Evolutionary conservation across 305 asterid genomes (phyloP).

Genomic region (Fraxinus angustifolia): DNA sequence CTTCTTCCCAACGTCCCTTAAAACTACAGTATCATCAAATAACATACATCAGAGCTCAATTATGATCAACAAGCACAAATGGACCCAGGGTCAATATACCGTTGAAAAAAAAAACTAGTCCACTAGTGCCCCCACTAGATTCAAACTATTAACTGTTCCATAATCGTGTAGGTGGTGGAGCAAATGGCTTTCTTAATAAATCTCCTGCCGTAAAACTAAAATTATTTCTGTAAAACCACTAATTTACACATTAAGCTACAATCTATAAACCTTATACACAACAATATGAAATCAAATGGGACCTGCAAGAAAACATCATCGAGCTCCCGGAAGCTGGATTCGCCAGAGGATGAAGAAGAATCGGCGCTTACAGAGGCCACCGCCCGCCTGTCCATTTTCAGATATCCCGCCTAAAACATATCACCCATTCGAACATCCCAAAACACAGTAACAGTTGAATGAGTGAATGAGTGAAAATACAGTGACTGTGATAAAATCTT

Average conservation of each 20-base stretch:
- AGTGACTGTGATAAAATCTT: not conserved
- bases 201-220: not conserved
- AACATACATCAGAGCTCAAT: not conserved
- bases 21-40: not conserved
- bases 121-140: not conserved
- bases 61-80: not conserved
- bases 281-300: not conserved
- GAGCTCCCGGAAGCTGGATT: slow-evolving; percentile 72
- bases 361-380: slow-evolving; percentile 23
- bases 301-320: slow-evolving; percentile 91
- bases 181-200: not conserved
- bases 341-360: slow-evolving; percentile 52
- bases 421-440: not conserved
- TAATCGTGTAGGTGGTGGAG: not conserved
- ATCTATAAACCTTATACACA: slow-evolving; percentile 5
- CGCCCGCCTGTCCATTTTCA: slow-evolving; percentile 35
- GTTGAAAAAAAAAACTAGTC: not conserved
- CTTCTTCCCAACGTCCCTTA: not conserved
- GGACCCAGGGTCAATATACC: not conserved
- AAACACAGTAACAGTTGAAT: not conserved
- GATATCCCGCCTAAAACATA: slow-evolving; percentile 34
- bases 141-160: not conserved
- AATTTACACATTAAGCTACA: not conserved
- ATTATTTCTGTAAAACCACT: not conserved
- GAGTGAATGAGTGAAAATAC: not conserved